These are phyloP conservation scores for Colletotrichum orchidophilum DNA, from an alignment of 2,329 filamentous ascomycete genomes.

Conservation along the genomic window DNA sequence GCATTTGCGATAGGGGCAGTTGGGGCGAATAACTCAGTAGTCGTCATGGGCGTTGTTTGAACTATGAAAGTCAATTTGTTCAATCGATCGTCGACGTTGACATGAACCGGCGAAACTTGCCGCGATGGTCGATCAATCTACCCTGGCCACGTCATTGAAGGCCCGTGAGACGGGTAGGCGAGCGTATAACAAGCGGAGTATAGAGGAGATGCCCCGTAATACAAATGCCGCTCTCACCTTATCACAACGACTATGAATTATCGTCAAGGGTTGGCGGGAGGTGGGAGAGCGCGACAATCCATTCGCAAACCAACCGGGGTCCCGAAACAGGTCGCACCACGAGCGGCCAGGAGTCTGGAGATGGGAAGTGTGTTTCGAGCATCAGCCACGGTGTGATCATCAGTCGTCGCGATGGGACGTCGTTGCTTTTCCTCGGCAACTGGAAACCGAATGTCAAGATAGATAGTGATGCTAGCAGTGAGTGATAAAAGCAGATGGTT, in stretches of 20 bases:
- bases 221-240: background rate
- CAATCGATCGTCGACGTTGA: background rate
- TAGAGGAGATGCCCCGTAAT: background rate
- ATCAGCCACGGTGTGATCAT: background rate
- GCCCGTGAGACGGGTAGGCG: background rate
- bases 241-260: background rate
- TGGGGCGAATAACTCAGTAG: background rate
- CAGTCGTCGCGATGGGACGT: background rate
- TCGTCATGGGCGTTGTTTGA: background rate
- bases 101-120: background rate
- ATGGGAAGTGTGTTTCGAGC: constrained; percentile 10
- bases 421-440: background rate
- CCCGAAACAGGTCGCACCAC: constrained; percentile 24
- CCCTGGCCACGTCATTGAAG: constrained; percentile 20
- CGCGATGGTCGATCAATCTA: constrained; percentile 1
- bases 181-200: background rate
- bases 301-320: background rate
- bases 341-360: constrained; percentile 12
- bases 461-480: background rate
- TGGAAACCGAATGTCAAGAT: background rate
- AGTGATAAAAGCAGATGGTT: background rate
- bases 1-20: background rate
- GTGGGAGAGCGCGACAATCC: background rate
- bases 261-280: background rate
- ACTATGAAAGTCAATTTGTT: background rate